phyloP scores from a whole-genome alignment of 768 basidiomycete species.

The Tulasnella calospora region DNA sequence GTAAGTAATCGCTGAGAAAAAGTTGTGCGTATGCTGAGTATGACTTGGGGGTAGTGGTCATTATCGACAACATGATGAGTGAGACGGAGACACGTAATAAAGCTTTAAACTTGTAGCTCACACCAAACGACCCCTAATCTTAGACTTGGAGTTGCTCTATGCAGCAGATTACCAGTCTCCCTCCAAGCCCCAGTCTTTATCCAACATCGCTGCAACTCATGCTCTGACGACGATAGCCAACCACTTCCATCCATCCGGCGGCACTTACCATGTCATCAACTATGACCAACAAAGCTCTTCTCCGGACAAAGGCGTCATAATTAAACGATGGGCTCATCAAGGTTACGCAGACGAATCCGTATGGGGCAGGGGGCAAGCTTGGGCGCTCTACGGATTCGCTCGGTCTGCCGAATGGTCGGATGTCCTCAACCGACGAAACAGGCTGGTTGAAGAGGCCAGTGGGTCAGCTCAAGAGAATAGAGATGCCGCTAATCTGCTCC shows the following conservation, averaged over 20 bases:
- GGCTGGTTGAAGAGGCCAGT: not conserved
- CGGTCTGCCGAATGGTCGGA: constrained; percentile 11
- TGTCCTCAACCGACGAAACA: not conserved
- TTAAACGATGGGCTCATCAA: constrained; percentile 14
- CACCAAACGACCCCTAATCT: not conserved
- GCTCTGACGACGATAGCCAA: constrained; percentile 2
- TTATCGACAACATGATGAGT: constrained; percentile 24
- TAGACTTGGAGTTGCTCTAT: constrained; percentile 16
- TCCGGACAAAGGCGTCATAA: not conserved
- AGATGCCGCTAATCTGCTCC: not conserved
- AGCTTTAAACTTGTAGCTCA: not conserved
- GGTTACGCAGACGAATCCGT: constrained; percentile 14
- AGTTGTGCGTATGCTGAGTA: not conserved
- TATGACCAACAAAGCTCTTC: not conserved
- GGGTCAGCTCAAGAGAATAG: not conserved
- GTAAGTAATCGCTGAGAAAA: not conserved
- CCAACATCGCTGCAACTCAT: not conserved
- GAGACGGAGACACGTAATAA: not conserved
- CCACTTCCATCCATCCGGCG: constrained; percentile 4
- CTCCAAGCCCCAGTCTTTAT: not conserved
- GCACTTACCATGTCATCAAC: constrained; percentile 11
- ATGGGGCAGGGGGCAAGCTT: constrained; percentile 18
- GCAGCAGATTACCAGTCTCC: not conserved
- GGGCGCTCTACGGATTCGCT: constrained; percentile 17
- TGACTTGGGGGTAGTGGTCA: constrained; percentile 6